Evolutionary conservation across 305 asterid genomes (phyloP), one percentile per base, ranked within the genome.

Genomic region (Fraxinus velutina): DNA sequence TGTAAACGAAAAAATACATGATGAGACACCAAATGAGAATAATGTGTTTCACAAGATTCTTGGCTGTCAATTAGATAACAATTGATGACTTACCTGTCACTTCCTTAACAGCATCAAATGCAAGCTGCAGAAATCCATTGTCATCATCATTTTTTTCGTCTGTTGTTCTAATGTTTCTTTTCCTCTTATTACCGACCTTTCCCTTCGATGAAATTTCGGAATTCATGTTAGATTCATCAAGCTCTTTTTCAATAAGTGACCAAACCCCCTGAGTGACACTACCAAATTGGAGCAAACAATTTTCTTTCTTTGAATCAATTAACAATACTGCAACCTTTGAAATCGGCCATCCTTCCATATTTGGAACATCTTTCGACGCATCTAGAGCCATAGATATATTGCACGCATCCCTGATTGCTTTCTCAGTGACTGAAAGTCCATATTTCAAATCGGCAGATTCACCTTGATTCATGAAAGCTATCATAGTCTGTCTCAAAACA

Each of bases 371-470:
- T 81, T 83, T 83, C 3, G 87, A 85, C 19, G 87, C 88, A 79
- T 90, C 91, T 82, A 93, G 88, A 36, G 89, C 80, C 57, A 73
- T 9, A 42, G 96, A 82, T 42, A 90, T 84, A 24, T 84, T 86
- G 83, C 98, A 93, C 0, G 97, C 97, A 30, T 89, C 89, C 84
- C 81, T 89, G 21, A 93, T 83, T 29, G 93, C 91, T 80, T 88
- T 87, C 86, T 90, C 94, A 22, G 93, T 84, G 50, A 88, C 76
- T 5, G 98, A 92, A 80, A 91, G 89, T 55, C 83, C 82, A 70
- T 75, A 75, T 50, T 78, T 73, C 37, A 79, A 68, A 73, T 76
- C 81, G 78, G 24, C 74, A 33, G 74, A 10, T 79, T 30, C 81
- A 32, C 82, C 73, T 32, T 32, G 85, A n/a, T 73, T 81, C 94